Evolutionary conservation across 805 yeast genomes (phyloP).

Genomic region (Myxozyma vanderwaltii): DNA sequence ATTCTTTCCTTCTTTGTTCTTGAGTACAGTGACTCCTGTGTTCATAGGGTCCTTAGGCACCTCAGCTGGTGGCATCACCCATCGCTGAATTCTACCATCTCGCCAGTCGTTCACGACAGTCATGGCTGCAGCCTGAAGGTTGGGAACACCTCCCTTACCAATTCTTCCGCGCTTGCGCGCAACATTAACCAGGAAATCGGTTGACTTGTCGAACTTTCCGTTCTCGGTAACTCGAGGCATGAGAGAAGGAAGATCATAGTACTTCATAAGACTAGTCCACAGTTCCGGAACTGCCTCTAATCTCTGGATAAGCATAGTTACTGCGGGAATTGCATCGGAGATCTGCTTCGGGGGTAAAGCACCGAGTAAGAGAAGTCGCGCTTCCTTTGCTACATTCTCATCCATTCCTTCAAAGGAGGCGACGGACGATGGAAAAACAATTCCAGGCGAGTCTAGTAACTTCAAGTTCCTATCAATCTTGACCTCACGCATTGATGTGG

Average conservation of each 20-base stretch:
- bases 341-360: constrained; percentile 88
- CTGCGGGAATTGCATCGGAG: constrained; percentile 80
- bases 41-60: constrained; percentile 25
- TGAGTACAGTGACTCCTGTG: constrained; percentile 49
- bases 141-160: constrained; percentile 91
- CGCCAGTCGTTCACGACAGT: constrained; percentile 92
- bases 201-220: constrained; percentile 75
- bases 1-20: constrained; percentile 48
- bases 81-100: constrained; percentile 90
- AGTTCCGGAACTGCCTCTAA: constrained; percentile 72
- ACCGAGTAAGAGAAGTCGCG: constrained; percentile 83
- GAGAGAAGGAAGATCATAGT: constrained; percentile 79
- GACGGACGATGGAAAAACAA: constrained; percentile 72
- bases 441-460: constrained; percentile 94
- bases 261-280: constrained; percentile 61
- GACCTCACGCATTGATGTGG: constrained; percentile 87
- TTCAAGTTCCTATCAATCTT: constrained; percentile 88
- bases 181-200: constrained; percentile 84
- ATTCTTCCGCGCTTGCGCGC: constrained; percentile 92
- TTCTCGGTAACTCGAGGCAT: constrained; percentile 50
- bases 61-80: constrained; percentile 61
- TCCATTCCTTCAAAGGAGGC: constrained; percentile 38
- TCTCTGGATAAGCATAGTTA: constrained; percentile 72
- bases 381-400: constrained; percentile 58
- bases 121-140: constrained; percentile 79